Percentiles rank a stretch among this genome's conserved stretches.
Evolutionary conservation across 2,329 filamentous ascomycete species (phyloP).

Genomic region (Fusarium vanettenii): DNA sequence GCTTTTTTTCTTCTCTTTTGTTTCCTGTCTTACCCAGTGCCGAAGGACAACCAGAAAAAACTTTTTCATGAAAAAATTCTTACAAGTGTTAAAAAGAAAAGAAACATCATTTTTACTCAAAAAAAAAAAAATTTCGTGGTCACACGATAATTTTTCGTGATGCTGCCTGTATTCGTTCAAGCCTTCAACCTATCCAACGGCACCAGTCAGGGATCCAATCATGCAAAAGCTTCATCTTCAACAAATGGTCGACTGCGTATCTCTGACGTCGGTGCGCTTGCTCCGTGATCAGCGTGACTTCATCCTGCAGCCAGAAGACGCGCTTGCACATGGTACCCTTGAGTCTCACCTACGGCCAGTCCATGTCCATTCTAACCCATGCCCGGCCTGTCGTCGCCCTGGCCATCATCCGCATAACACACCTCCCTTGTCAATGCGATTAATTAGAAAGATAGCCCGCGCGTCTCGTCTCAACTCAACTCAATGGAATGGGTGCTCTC

Average conservation of each 20-base stretch:
- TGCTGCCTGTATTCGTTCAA: background rate
- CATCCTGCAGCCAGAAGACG: conserved; percentile 36
- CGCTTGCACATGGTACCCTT: conserved; percentile 37
- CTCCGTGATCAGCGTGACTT: conserved; percentile 40
- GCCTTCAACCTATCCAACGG: no score
- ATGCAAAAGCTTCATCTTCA: background rate
- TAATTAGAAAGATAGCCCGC: conserved; percentile 12
- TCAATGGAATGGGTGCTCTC: background rate
- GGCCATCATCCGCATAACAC: conserved; percentile 21
- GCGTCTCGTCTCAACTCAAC: background rate
- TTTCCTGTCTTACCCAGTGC: conserved; percentile 15
- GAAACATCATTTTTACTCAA: background rate
- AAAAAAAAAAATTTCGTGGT: no score
- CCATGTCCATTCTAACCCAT: background rate
- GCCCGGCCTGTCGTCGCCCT: conserved; percentile 2
- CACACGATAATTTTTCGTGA: conserved; percentile 12
- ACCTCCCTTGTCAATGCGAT: conserved; percentile 34
- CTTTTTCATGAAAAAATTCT: conserved; percentile 2
- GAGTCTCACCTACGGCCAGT: conserved; percentile 7
- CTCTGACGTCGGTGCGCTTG: conserved; percentile 33
- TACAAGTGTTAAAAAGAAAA: background rate
- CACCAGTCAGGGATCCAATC: background rate
- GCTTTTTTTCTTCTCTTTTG: background rate
- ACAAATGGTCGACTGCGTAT: conserved; percentile 7
- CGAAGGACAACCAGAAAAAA: background rate